Base-by-base conservation (phyloP, 2,329 filamentous ascomycete genomes). In the Diaporthe vaccinii region DNA sequence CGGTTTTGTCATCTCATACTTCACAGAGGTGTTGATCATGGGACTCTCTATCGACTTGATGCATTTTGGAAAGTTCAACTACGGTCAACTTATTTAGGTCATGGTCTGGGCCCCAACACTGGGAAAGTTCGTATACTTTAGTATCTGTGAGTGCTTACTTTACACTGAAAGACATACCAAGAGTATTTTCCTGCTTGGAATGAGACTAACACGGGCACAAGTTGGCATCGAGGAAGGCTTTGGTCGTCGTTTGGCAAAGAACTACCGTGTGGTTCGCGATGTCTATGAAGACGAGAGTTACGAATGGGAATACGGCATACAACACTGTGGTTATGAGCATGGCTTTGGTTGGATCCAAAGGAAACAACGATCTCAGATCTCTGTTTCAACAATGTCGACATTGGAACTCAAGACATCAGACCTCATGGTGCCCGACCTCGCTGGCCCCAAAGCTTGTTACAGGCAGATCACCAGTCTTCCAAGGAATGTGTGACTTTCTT, bases 211-310 rank as follows among this genome's bases (percentile, higher is more conserved):
- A 3, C 4, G 12, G 5, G 10, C 14, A 17, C 34, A 41, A 61
- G 58, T 61, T 41, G 58, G 58, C 8, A 61, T 41, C 12, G 58
- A 61, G 34, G 36, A 61, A n/a, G 58, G 58, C 20, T 61, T 41
- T 6, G 36, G 58, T 12, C 58, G 58, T 61, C 58, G 36, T 22
- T 61, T 61, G n/a, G 58, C 58, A 25, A 39, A 36, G 58, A 61
- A 41, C 6, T 61, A 61, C 34, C 20, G 22, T 4, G 58, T 61
- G 36, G 58, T 61, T 61, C 58, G 58, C 12, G 22, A 41, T 17
- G 58, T 61, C 25, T 17, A 41, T 20, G 58, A 41, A 39, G 12
- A 36, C 12, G 17, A 41, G 34, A n/a, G 14, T 41, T 4, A 61
- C 22, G 36, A 39, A 12, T 25, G 36, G 36, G 22, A 41, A 25